A percentile compares a stretch with the other conserved stretches of the same genome.
Conservation (phyloP, 2,329 filamentous ascomycete species). For the Cadophora gregata region DNA sequence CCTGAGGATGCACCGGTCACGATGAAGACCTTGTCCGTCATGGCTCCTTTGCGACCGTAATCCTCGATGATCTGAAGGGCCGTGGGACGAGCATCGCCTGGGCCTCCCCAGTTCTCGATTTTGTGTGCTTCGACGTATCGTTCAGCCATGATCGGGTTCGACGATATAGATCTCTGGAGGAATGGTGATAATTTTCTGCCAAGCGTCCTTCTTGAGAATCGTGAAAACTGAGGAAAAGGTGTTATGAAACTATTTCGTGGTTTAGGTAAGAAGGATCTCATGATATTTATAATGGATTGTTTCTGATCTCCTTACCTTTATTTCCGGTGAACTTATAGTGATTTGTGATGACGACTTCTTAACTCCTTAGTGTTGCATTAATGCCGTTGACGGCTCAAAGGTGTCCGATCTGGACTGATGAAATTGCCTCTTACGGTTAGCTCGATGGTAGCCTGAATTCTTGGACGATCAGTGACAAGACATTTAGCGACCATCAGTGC, state of each 20-base stretch:
- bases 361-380: background rate
- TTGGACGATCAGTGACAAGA: background rate
- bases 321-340: background rate
- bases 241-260: background rate
- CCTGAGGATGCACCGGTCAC: conserved; percentile 48
- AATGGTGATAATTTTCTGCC: background rate
- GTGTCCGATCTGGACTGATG: background rate
- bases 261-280: background rate
- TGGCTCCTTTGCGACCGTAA: conserved; percentile 33
- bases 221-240: background rate
- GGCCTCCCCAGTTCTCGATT: conserved; percentile 31
- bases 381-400: background rate
- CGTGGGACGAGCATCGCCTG: conserved; percentile 45
- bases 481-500: too few relatives aligned
- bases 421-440: background rate
- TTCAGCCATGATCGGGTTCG: background rate
- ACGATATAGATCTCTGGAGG: background rate
- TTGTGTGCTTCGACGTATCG: conserved; percentile 28
- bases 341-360: background rate
- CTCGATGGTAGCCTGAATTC: background rate
- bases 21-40: conserved; percentile 50
- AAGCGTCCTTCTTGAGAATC: background rate
- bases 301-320: background rate
- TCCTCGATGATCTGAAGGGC: conserved; percentile 44
- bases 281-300: background rate